Base-by-base conservation (phyloP, 2,329 filamentous ascomycete genomes). In the Teratosphaeria pseudoeucalypti region DNA sequence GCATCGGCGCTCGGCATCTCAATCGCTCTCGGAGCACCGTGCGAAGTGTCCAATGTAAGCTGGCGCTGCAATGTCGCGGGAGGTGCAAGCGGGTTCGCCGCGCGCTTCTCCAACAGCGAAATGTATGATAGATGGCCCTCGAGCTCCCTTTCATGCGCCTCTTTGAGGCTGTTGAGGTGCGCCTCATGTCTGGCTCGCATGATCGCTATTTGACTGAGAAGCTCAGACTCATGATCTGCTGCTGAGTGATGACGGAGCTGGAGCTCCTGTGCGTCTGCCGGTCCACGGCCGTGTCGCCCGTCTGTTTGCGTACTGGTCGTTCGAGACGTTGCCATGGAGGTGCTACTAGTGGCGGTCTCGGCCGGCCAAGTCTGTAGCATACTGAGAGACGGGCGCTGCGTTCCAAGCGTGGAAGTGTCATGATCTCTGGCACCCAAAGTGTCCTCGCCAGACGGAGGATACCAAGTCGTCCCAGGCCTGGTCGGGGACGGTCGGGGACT, bases 121-220 rank as follows among this genome's bases (percentile, higher is more conserved):
- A 74, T 68, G 62, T 77, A 74, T 26, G 72, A 67, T 27, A 66
- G 70, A 37, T 76, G 61, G 7, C 73, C 73, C n/a, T 70, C 68
- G 10, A 77, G 58, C 66, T 77, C 76, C 32, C 68, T 70, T 16
- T 67, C 66, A 63, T 78, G 75, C n/a, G 73, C 65, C 47, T 73
- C 70, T 57, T 65, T 66, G 47, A 78, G 64, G 56, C 67, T 74
- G 16, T 62, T 61, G 23, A 75, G 60, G 57, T 77, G 73, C 3
- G 72, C 68, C 59, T 78, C 74, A 60, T 77, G 74, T 12, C 74
- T 72, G 27, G 63, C 65, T 54, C 70, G 69, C 58, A 77, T 63
- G 57, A 64, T 68, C 11, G 65, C 61, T 53, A 76, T 73, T 55
- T 76, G 74, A 2, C 68, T 62, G 23, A 67, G 39, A 4, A 58